A percentile compares a stretch with the other conserved stretches of the same genome.
Conservation (phyloP, 2,329 filamentous ascomycete genomes). For the Beauveria scarabaeidicola region DNA sequence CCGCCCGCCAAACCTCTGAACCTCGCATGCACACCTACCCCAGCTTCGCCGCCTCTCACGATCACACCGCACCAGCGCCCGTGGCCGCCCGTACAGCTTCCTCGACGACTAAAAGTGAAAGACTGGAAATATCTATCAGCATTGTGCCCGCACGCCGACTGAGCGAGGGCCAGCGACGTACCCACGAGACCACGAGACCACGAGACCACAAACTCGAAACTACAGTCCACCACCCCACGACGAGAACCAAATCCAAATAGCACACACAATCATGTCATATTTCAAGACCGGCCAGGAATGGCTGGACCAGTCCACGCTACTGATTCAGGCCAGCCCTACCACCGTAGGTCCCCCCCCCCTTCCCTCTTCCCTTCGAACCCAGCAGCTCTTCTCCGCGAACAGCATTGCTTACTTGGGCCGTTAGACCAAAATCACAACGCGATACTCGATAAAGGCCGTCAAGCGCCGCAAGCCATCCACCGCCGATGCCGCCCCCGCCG, state of each 20-base stretch:
- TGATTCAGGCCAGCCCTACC: slow-evolving; percentile 77
- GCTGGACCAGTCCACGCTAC: slow-evolving; percentile 77
- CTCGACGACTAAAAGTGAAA: neutral
- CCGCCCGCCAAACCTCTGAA: neutral
- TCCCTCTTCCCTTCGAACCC: neutral
- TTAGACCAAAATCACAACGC: slow-evolving; percentile 85
- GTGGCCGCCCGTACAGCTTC: neutral
- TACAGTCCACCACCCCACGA: neutral
- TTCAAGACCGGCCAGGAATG: slow-evolving; percentile 80
- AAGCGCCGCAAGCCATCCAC: slow-evolving; percentile 16
- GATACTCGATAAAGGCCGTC: slow-evolving; percentile 64
- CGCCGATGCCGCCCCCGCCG: slow-evolving; percentile 19
- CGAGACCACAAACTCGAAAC: slow-evolving; percentile 1
- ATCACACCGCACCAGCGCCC: neutral
- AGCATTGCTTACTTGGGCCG: neutral
- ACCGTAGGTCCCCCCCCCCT: slow-evolving; percentile 49
- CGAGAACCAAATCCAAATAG: neutral
- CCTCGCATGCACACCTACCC: neutral
- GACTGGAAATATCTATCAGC: neutral
- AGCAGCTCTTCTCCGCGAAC: neutral
- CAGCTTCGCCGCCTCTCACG: slow-evolving; percentile 1
- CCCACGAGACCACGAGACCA: slow-evolving; percentile 8
- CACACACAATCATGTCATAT: slow-evolving; percentile 57
- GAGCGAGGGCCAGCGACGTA: neutral
- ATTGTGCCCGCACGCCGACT: neutral